Evolutionary conservation across 148 eudicot species (phyloP).

Genomic region (Diospyros lotus): DNA sequence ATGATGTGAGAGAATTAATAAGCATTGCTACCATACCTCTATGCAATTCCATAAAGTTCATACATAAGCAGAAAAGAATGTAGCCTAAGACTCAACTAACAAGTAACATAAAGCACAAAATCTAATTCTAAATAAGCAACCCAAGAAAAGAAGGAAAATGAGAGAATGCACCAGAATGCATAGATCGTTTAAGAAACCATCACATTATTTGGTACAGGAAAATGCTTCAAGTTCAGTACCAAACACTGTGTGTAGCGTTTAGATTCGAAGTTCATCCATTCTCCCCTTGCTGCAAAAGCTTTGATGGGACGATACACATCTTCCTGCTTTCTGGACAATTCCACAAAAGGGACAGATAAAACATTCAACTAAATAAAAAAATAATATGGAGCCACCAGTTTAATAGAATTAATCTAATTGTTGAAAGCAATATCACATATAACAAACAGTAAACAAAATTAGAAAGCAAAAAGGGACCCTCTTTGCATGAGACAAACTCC

Average conservation of each 20-base stretch:
- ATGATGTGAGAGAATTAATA: background rate
- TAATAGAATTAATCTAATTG: background rate
- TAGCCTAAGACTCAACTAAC: background rate
- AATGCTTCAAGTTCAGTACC: slow-evolving; percentile 45
- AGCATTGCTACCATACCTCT: background rate
- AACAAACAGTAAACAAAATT: background rate
- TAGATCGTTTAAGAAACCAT: background rate
- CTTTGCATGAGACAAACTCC: background rate
- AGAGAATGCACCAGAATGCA: background rate
- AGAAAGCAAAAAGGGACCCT: background rate
- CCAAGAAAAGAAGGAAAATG: background rate
- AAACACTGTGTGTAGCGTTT: slow-evolving; percentile 57
- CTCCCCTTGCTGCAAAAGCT: slow-evolving; percentile 73
- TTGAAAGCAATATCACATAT: background rate
- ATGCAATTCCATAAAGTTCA: background rate
- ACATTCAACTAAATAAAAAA: background rate
- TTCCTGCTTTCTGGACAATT: slow-evolving; percentile 69
- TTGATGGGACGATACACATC: slow-evolving; percentile 81
- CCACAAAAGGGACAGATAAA: slow-evolving; percentile 17
- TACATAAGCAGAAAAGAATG: too few relatives aligned
- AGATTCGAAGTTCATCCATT: slow-evolving; percentile 61
- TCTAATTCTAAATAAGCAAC: background rate
- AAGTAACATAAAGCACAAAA: background rate
- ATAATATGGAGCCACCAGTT: background rate
- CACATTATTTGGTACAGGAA: background rate